Evolutionary conservation across 1,139 yeast genomes (phyloP).

Genomic region (Arxiozyma telluris): DNA sequence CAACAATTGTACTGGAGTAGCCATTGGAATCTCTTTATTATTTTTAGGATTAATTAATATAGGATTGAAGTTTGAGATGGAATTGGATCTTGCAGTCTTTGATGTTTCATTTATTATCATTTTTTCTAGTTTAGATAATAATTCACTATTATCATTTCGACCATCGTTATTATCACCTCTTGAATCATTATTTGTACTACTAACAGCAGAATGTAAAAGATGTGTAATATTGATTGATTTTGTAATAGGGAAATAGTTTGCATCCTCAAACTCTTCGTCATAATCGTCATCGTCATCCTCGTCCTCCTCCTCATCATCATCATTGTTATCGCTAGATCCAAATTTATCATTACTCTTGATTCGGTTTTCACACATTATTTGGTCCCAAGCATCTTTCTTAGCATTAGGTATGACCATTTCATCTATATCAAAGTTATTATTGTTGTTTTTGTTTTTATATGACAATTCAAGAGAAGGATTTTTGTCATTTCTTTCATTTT

Average conservation of each 20-base stretch:
- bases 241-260: constrained; percentile 25
- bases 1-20: constrained; percentile 74
- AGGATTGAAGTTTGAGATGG: constrained; percentile 8
- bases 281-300: constrained; percentile 41
- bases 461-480: neutral
- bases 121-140: constrained; percentile 18
- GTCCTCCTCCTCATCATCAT: constrained; percentile 40
- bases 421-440: constrained; percentile 46
- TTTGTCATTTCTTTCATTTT: constrained; percentile 16
- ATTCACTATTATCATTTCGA: constrained; percentile 5
- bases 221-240: constrained; percentile 31
- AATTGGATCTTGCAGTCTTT: constrained; percentile 9
- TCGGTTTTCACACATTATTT: constrained; percentile 8
- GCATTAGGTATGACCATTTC: constrained; percentile 62
- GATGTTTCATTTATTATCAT: constrained; percentile 17
- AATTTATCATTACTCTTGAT: constrained; percentile 33
- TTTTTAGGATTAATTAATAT: constrained; percentile 17
- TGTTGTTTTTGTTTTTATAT: constrained; percentile 10
- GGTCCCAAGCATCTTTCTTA: constrained; percentile 51
- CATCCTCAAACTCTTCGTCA: constrained; percentile 39
- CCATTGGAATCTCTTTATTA: constrained; percentile 42
- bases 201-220: constrained; percentile 22
- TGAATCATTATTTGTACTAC: constrained; percentile 7
- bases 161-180: constrained; percentile 1
- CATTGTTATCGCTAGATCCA: constrained; percentile 37